Evolutionary conservation across 2,329 filamentous ascomycete species (phyloP).

Genomic region (Xylariaceae sp.): DNA sequence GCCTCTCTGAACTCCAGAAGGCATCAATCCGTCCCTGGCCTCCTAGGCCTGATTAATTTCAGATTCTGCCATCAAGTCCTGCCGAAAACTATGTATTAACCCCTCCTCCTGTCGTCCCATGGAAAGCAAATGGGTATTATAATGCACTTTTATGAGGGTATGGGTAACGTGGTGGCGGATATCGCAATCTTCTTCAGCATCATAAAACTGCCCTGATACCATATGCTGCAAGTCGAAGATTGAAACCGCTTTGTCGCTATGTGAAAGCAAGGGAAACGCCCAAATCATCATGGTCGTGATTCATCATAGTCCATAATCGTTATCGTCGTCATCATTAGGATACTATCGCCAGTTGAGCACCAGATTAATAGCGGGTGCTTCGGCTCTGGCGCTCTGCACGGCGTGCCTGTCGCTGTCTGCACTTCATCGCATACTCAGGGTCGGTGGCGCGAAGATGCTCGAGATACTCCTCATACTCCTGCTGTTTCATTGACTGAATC

Average conservation of each 20-base stretch:
- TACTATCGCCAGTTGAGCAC: no score
- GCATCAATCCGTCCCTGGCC: conserved; percentile 9
- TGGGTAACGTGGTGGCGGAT: conserved; percentile 13
- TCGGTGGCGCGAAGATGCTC: conserved; percentile 25
- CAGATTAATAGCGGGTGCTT: no score
- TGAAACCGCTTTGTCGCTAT: conserved; percentile 16
- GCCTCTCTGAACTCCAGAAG: conserved; percentile 5
- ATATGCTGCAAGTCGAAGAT: conserved; percentile 18
- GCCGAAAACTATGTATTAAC: conserved; percentile 1
- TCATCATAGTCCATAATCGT: no score
- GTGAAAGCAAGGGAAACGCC: conserved; percentile 15
- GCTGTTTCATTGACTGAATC: conserved; percentile 20
- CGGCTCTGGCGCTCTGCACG: conserved; percentile 20
- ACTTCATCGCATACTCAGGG: conserved; percentile 23
- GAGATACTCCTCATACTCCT: conserved; percentile 30
- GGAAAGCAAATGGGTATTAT: conserved; percentile 9
- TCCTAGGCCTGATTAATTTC: no score
- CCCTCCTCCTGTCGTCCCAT: background rate
- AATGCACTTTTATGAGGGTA: conserved; percentile 7
- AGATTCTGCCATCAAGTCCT: conserved; percentile 10
- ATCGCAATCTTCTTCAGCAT: conserved; percentile 12
- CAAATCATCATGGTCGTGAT: conserved; percentile 3
- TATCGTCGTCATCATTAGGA: no score
- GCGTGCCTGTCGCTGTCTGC: conserved; percentile 27
- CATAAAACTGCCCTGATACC: conserved; percentile 5